Conservation (phyloP, 495 filamentous ascomycete genomes). For the Penicillium flavigenum region DNA sequence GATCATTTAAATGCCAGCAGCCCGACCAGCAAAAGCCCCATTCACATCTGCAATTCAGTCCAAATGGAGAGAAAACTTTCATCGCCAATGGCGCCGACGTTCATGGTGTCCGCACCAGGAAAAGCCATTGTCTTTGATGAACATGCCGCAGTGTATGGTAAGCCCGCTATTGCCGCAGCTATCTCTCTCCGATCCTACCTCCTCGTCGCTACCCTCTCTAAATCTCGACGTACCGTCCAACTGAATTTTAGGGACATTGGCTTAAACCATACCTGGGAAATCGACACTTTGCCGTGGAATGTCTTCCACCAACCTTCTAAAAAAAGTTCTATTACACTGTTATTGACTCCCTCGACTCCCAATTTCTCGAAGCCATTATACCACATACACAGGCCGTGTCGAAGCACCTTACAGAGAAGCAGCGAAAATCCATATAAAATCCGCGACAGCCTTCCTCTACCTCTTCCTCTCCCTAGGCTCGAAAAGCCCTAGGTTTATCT, state of each 20-base stretch:
- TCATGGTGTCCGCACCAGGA: conserved; percentile 95
- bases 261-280: conserved; percentile 86
- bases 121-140: conserved; percentile 98
- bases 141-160: conserved; percentile 94
- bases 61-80: conserved; percentile 21
- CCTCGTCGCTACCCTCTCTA: conserved; percentile 84
- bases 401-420: conserved; percentile 56
- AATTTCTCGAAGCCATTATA: conserved; percentile 72
- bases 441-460: conserved; percentile 85
- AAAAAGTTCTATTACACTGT: conserved; percentile 87
- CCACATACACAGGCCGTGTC: conserved; percentile 72
- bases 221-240: conserved; percentile 78
- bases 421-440: conserved; percentile 76
- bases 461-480: conserved; percentile 85
- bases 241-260: conserved; percentile 85
- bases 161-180: conserved; percentile 90
- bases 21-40: no score
- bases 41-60: no score
- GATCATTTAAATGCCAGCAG: no score
- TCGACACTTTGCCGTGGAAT: conserved; percentile 83
- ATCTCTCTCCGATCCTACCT: conserved; percentile 94
- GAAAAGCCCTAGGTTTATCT: conserved; percentile 74
- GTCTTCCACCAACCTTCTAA: conserved; percentile 76
- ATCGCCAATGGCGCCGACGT: conserved; percentile 69
- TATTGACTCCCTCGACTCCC: conserved; percentile 79